Base-by-base conservation (phyloP, 768 basidiomycete genomes). In the Panaeolus papilionaceus region DNA sequence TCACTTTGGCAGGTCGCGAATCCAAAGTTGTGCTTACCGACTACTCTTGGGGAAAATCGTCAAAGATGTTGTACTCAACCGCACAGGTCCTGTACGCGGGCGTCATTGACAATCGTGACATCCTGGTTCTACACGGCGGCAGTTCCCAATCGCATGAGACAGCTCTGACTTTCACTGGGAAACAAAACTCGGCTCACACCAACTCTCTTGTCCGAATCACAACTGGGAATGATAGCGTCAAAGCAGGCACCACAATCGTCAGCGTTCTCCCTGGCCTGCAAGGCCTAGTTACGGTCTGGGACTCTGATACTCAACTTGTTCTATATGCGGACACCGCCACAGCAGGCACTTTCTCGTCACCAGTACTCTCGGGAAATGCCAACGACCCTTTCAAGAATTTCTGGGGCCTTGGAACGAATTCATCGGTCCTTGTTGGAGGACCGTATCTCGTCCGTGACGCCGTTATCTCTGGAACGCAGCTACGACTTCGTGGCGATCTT, bases 321-420 rank as follows among this genome's bases (percentile, higher is more conserved):
- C 78, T 94, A 12, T 93, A 83, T 71, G 86, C 87, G 7, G 92
- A 94, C 72, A 83, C 88, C 0, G 78, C 73, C 14, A 91, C 90
- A 0, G 89, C 90, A 2, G 85, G 83, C 38, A 90, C 89, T 0
- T 93, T 93, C 80, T 95, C 91, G 89, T 83, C 90, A 4, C 94
- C 94, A 1, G 83, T 86, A 18, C 81, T 94, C 49, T 76, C 88
- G 5, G 77, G 79, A 0, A 69, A 74, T 6, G 70, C 75, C 4
- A 76, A 73, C 3, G 78, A 83, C 37, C 80, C 83, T 12, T 82
- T 90, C 65, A 80, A 79, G 47, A 87, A 86, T 70, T 94, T 82
- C 81, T 94, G 90, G 89, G 82, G 87, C 64, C 79, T 92, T 63
- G 93, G 93, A 33, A 89, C 90, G 26, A 93, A 94, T 71, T 75